phyloP scores from a whole-genome alignment of 768 basidiomycete species.

The Pleurotus tuber-regium region DNA sequence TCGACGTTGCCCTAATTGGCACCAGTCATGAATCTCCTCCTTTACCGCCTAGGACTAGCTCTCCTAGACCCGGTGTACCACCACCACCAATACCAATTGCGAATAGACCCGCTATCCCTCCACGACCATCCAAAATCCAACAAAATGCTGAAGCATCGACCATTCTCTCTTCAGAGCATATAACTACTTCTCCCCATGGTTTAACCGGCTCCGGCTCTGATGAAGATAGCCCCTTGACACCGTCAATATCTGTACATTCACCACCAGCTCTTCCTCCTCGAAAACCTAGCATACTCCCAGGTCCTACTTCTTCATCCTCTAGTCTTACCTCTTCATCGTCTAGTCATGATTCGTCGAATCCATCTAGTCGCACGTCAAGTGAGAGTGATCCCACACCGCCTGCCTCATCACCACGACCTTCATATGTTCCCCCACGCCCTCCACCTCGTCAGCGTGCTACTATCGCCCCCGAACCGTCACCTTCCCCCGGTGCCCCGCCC shows the following conservation, averaged over 20 bases:
- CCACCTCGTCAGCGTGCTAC: constrained; percentile 32
- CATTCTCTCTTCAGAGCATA: not conserved
- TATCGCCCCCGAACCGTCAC: constrained; percentile 11
- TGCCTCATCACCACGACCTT: constrained; percentile 17
- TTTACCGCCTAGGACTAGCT: not conserved
- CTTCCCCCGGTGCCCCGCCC: constrained; percentile 36
- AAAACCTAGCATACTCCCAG: constrained; percentile 3
- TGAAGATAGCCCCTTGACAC: not conserved
- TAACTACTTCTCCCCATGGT: not conserved
- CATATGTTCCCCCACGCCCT: constrained; percentile 27
- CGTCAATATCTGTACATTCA: constrained; percentile 1
- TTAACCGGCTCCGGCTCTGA: not conserved
- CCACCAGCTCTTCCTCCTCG: constrained; percentile 10
- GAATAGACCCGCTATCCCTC: constrained; percentile 25
- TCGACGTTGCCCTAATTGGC: no score
- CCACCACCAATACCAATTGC: constrained; percentile 7
- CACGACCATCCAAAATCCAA: constrained; percentile 16
- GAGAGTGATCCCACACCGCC: constrained; percentile 25
- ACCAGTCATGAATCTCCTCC: not conserved
- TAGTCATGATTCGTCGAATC: constrained; percentile 20
- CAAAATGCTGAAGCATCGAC: constrained; percentile 9
- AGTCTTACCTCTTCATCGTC: not conserved
- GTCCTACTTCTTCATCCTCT: not conserved
- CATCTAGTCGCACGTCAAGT: constrained; percentile 38
- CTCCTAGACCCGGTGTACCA: constrained; percentile 11